Base-by-base conservation (phyloP, 257 asterid species). In the Nicotiana obtusifolia region DNA sequence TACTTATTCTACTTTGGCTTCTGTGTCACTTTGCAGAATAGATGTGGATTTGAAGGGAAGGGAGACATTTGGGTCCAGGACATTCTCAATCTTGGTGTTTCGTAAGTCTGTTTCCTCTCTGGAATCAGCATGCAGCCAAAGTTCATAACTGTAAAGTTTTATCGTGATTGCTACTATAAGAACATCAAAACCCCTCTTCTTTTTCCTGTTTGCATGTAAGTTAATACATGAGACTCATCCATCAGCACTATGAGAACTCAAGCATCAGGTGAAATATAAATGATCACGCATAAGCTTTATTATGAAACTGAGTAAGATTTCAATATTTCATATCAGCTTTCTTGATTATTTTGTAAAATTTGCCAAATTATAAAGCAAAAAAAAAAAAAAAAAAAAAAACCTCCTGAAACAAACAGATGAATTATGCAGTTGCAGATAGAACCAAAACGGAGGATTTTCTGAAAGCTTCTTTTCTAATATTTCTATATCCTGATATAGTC, bases 1-100 rank as follows among this genome's bases (percentile, higher is more conserved):
- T 75, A 75, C 26, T 49, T 75, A 15, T n/a, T 37, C 77, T 41
- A 33, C 20, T 41, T 26, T 49, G 60, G 60, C 15, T 75, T 24
- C 26, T 49, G 80, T 22, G 16, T 85, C 59, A 76, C 81, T 82
- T 71, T 85, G 91, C 97, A 95, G 99, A 95, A 95, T 81, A 95
- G 99, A 81, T 92, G 98, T 91, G 99, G 99, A 86, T 95, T 95
- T 80, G 98, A 95, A 90, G 96, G 94, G 83, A 95, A 89, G 91
- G 99, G 98, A 57, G 97, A 93, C 64, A 94, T 95, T 86, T 95
- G 97, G 99, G 99, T 95, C 62, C 85, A 89, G 14, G 92, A 91
- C 93, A 91, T 94, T 82, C 97, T 94, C 86, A 92, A 93, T 86
- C 97, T 95, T 83, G 99, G 99, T 71, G 87, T 95, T 86, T 94